Conservation (phyloP, 164 flowering plant genomes). For the Taxillus chinensis region DNA sequence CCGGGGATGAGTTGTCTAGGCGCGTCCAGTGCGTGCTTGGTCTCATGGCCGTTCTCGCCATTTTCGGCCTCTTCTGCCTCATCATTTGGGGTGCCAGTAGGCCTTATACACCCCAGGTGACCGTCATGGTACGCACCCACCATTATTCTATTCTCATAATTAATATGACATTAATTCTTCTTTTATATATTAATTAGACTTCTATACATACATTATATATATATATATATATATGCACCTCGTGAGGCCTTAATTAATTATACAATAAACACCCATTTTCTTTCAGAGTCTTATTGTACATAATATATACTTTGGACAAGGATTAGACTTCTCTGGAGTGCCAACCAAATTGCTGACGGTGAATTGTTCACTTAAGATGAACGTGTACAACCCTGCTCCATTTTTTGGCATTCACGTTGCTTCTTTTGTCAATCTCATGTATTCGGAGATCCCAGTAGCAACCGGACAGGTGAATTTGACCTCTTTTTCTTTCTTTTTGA, state of each 20-base stretch:
- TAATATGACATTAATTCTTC: no score
- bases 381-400: conserved; percentile 42
- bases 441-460: conserved; percentile 28
- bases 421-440: conserved; percentile 28
- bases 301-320: conserved; percentile 28
- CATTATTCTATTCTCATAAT: neutral
- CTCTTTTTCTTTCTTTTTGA: no score
- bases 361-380: conserved; percentile 35
- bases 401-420: conserved; percentile 55
- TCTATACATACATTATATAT: no score
- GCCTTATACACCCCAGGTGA: conserved; percentile 7
- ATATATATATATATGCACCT: no score
- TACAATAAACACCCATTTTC: neutral
- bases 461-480: conserved; percentile 46
- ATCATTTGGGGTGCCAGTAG: conserved; percentile 9
- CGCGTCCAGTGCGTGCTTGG: neutral
- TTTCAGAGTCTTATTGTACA: conserved; percentile 29
- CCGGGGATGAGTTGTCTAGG: neutral
- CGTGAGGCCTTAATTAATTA: no score
- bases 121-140: conserved; percentile 4
- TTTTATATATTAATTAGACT: neutral
- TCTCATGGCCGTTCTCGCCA: neutral
- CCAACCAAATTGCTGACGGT: conserved; percentile 45
- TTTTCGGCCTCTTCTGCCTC: conserved; percentile 3
- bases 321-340: conserved; percentile 52